Percentiles rank a stretch among this genome's conserved stretches.
Evolutionary conservation across 2,329 filamentous ascomycete species (phyloP).

Genomic region (Colletotrichum sp.): DNA sequence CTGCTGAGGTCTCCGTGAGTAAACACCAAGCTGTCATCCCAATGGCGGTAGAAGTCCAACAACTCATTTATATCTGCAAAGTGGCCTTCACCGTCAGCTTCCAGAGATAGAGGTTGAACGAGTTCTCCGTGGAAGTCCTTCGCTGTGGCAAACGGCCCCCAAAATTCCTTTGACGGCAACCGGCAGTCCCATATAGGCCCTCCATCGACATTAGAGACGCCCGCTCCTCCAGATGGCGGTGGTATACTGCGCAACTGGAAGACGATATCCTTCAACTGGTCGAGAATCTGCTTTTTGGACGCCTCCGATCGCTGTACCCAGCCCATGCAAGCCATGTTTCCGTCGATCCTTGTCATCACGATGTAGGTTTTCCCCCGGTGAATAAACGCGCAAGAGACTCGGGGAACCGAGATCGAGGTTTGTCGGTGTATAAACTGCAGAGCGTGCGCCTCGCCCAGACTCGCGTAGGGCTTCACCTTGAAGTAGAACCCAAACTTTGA

Average conservation of each 20-base stretch:
- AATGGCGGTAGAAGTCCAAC: background rate
- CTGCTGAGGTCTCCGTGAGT: conserved; percentile 31
- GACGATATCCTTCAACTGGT: conserved; percentile 24
- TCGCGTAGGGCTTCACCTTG: conserved; percentile 34
- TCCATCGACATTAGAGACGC: conserved; percentile 22
- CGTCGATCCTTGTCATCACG: conserved; percentile 44
- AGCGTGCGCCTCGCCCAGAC: conserved; percentile 42
- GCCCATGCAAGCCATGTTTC: conserved; percentile 19
- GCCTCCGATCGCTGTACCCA: conserved; percentile 22
- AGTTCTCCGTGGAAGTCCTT: background rate
- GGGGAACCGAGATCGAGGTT: conserved; percentile 49
- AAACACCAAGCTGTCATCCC: background rate
- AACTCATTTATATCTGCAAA: background rate
- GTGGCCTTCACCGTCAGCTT: background rate
- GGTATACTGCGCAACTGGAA: conserved; percentile 20
- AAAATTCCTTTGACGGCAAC: conserved; percentile 21
- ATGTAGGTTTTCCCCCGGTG: conserved; percentile 42
- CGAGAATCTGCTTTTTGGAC: conserved; percentile 24
- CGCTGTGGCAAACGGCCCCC: conserved; percentile 27
- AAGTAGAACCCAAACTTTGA: conserved; percentile 24
- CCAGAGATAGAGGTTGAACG: background rate
- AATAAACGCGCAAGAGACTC: conserved; percentile 44
- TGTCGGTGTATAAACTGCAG: conserved; percentile 44
- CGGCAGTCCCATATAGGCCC: conserved; percentile 28
- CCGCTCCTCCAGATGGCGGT: background rate